Evolutionary conservation across 1,284 basidiomycete genomes (phyloP).

Genomic region (Thecaphora thlaspeos): DNA sequence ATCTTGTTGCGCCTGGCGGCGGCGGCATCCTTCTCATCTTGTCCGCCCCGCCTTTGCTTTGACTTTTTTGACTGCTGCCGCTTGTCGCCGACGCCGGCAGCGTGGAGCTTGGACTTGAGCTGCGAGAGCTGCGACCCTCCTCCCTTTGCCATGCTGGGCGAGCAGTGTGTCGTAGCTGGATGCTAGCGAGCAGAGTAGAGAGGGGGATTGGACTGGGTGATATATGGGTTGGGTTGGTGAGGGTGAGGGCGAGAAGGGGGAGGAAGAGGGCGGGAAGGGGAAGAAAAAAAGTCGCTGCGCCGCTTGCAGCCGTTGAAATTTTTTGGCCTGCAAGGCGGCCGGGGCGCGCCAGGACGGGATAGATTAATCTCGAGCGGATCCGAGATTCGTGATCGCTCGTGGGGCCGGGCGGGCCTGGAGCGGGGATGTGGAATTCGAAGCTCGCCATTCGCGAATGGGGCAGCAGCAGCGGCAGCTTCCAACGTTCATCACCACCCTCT

Average conservation of each 20-base stretch:
- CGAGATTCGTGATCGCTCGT: too few species aligned
- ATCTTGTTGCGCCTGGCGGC: conserved; percentile 64
- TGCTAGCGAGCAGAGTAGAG: conserved; percentile 7
- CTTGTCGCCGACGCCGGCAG: conserved; percentile 46
- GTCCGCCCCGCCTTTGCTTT: conserved; percentile 60
- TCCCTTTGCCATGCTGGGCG: conserved; percentile 37
- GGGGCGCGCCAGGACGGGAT: too few species aligned
- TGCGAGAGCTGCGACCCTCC: conserved; percentile 57
- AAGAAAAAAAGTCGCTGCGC: not conserved
- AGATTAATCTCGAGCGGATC: too few species aligned
- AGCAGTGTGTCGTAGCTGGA: not conserved
- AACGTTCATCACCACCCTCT: not conserved
- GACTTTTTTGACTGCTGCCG: conserved; percentile 43
- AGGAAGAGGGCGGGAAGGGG: not conserved
- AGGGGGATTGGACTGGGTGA: too few species aligned
- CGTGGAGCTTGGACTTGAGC: conserved; percentile 49
- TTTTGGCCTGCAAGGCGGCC: not conserved
- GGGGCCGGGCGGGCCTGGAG: too few species aligned
- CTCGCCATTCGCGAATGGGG: not conserved
- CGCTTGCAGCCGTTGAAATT: not conserved
- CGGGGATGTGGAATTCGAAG: too few species aligned
- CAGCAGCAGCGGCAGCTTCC: too few species aligned
- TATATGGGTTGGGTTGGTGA: too few species aligned
- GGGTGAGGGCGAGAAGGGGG: too few species aligned
- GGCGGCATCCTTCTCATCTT: conserved; percentile 60